These are phyloP conservation scores for Aechmea fasciata DNA, from an alignment of 176 grass and related monocot genomes.

Conservation along the genomic window DNA sequence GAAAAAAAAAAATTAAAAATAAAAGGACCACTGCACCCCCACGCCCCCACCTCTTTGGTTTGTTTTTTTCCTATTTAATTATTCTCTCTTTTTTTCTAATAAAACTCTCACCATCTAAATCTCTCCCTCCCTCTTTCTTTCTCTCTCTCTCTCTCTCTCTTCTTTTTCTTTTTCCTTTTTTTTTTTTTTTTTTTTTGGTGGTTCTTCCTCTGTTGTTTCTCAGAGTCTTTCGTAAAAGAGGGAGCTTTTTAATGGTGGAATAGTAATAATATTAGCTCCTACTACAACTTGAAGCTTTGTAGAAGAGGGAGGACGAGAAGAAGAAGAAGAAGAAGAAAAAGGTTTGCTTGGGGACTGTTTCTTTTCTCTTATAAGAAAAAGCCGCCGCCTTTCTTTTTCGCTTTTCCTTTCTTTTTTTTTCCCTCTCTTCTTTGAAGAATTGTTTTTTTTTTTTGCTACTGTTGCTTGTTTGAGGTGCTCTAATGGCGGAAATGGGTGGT, in stretches of 20 bases:
- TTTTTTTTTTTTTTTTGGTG: not conserved
- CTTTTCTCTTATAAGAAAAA: not conserved
- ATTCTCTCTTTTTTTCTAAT: too few relatives aligned
- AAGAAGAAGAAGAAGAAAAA: not conserved
- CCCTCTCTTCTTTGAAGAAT: not conserved
- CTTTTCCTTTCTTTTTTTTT: not conserved
- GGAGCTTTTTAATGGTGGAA: not conserved
- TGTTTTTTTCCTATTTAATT: not conserved
- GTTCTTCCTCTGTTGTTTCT: not conserved
- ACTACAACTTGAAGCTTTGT: too few relatives aligned
- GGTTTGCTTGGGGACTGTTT: not conserved
- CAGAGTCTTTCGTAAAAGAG: not conserved
- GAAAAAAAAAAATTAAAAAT: too few relatives aligned
- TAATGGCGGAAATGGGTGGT: not conserved
- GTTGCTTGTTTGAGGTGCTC: not conserved
- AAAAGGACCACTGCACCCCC: not conserved
- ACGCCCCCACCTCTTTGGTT: not conserved
- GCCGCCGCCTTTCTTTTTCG: not conserved
- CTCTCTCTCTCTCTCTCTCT: not conserved
- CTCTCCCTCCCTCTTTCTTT: not conserved
- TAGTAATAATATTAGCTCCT: not conserved
- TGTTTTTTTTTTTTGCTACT: not conserved
- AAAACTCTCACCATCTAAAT: not conserved
- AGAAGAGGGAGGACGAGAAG: not conserved
- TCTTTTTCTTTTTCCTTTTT: not conserved